A percentile compares a stretch with the other conserved stretches of the same genome.
These are phyloP conservation scores for Ploettnerulaceae sp. DNA, from an alignment of 2,329 filamentous ascomycete genomes.

Conservation along the genomic window DNA sequence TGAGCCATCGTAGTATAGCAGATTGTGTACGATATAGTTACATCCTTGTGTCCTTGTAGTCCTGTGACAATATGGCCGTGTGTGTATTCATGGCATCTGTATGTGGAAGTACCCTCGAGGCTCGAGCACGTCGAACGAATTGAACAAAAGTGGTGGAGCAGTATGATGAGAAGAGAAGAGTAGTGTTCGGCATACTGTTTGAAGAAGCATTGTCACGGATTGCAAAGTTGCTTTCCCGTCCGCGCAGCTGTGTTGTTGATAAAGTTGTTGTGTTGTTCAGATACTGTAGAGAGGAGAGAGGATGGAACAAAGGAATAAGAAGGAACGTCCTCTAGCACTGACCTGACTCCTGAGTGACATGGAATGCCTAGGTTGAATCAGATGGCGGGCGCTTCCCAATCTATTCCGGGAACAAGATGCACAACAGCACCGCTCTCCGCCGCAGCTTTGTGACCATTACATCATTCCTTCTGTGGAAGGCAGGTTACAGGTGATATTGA, in stretches of 20 bases:
- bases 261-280: constrained; percentile 9
- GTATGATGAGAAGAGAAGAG: constrained; percentile 8
- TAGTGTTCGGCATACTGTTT: constrained; percentile 4
- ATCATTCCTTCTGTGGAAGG: no score
- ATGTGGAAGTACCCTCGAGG: constrained; percentile 8
- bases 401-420: constrained; percentile 4
- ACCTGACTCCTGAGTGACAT: constrained; percentile 7
- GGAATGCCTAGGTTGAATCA: constrained; percentile 6
- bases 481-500: no score
- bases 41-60: constrained; percentile 8
- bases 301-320: constrained; percentile 7
- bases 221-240: constrained; percentile 9
- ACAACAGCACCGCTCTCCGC: no score
- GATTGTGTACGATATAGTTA: constrained; percentile 5
- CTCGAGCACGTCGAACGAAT: no score
- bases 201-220: constrained; percentile 6
- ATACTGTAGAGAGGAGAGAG: constrained; percentile 5
- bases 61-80: constrained; percentile 7
- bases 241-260: constrained; percentile 11
- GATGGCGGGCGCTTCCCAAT: constrained; percentile 7
- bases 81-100: constrained; percentile 7
- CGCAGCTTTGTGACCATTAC: no score
- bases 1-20: constrained; percentile 10
- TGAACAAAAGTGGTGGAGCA: constrained; percentile 8
- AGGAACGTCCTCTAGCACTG: constrained; percentile 4